Conservation (phyloP, 2,329 filamentous ascomycete genomes). For the Lecanicillium sp. region DNA sequence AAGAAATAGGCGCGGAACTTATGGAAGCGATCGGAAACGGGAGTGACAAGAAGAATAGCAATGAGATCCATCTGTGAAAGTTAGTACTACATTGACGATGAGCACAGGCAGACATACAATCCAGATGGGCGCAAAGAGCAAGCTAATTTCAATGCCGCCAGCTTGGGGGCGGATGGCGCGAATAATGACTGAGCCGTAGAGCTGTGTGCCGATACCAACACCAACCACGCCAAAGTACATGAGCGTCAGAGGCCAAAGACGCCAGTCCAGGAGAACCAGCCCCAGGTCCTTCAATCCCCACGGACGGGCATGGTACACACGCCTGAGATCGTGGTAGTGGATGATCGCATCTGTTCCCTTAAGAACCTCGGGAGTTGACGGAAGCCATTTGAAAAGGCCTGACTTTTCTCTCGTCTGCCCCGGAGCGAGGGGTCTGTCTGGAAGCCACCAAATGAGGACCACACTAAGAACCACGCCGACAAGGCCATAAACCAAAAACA, state of each 20-base stretch:
- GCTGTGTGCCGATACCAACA: constrained; percentile 83
- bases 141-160: constrained; percentile 67
- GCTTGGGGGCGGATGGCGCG: constrained; percentile 67
- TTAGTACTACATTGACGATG: neutral
- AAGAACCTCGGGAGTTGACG: constrained; percentile 63
- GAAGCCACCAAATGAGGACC: constrained; percentile 79
- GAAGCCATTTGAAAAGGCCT: constrained; percentile 59
- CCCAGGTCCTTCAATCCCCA: constrained; percentile 70
- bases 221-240: constrained; percentile 97
- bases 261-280: constrained; percentile 74
- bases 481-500: constrained; percentile 85
- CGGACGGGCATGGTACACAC: constrained; percentile 68
- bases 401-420: constrained; percentile 51
- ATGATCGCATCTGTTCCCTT: constrained; percentile 70
- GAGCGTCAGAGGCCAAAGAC: constrained; percentile 75
- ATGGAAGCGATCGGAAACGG: constrained; percentile 83
- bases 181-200: constrained; percentile 85
- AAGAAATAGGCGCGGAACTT: constrained; percentile 75
- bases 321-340: constrained; percentile 75
- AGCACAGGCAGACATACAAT: constrained; percentile 51
- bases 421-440: constrained; percentile 71
- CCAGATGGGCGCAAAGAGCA: constrained; percentile 89
- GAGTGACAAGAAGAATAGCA: constrained; percentile 78
- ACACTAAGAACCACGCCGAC: constrained; percentile 67
- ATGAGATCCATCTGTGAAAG: constrained; percentile 68